Base-by-base conservation (phyloP, 768 basidiomycete species). In the Naematelia encephala region DNA sequence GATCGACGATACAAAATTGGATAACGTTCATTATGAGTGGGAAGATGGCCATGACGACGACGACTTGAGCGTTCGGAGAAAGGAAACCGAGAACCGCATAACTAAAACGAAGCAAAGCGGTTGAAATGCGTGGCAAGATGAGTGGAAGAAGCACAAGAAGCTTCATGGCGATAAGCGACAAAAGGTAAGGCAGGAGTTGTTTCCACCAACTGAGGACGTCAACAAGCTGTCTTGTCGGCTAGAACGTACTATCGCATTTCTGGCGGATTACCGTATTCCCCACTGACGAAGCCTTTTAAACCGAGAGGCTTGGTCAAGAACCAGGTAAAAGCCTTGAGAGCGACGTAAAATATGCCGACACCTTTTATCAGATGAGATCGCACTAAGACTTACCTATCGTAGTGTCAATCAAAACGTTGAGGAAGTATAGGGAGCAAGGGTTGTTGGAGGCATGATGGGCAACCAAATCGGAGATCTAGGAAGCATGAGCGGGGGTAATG, bases 1-100 rank as follows among this genome's bases (percentile, higher is more conserved):
- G 68, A 54, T 96, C 91, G 58, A 96, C 92, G 51, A 96, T 80
- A 86, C 92, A 92, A 82, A 97, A 97, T 74, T 98, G 94, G 11
- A 77, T 21, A 23, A 77, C 58, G 50, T 78, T 79, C 78, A 80
- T 79, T 34, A 77, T 63, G 51, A 79, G 59, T 0, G 91, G 92
- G 79, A 93, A 91, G 52, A 94, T 77, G 53, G 90, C 90, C 90
- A 97, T 92, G 22, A 87, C 87, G 66, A 68, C 59, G 25, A 78
- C 69, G 51, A 79, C 75, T 56, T 78, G 78, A 0, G 62, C 61
- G 51, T 56, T 57, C 5, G 68, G 54, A 22, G 25, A 46, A 46
- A 86, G 80, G 88, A 90, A 94, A 57, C 84, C 84, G 39, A 98
- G 80, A 3, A 93, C 78, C 88, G 88, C 92, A 61, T 87, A 88